Conservation (phyloP, 805 yeast genomes). For the Nakazawaea sp. region DNA sequence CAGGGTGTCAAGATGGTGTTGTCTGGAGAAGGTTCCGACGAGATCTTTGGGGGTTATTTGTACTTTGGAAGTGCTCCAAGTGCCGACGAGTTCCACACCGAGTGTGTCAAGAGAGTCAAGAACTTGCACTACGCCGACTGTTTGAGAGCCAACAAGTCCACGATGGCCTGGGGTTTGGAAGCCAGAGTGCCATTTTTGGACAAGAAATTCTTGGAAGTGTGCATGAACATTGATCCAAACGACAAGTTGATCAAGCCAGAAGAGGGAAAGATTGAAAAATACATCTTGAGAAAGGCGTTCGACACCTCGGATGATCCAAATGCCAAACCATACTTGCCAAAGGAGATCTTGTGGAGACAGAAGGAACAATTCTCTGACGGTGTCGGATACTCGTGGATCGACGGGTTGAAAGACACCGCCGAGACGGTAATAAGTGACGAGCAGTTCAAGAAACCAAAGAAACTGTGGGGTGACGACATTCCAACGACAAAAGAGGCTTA, state of each 20-base stretch:
- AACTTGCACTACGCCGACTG: constrained; percentile 97
- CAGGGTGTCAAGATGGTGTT: constrained; percentile 99
- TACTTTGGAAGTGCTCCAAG: constrained; percentile 97
- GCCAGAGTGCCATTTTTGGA: constrained; percentile 99
- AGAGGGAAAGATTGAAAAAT: constrained; percentile 86
- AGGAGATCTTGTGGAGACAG: constrained; percentile 98
- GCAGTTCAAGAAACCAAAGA: constrained; percentile 82
- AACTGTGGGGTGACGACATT: constrained; percentile 92
- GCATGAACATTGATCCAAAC: constrained; percentile 91
- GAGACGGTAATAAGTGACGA: constrained; percentile 83
- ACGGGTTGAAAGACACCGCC: constrained; percentile 93
- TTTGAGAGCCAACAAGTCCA: constrained; percentile 97
- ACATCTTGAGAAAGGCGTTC: constrained; percentile 94
- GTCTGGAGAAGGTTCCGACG: constrained; percentile 99
- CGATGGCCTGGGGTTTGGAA: constrained; percentile 99
- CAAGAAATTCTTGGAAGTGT: constrained; percentile 80
- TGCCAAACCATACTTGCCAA: constrained; percentile 83
- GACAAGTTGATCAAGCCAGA: constrained; percentile 76
- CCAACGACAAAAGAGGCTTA: constrained; percentile 99
- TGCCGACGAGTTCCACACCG: constrained; percentile 88
- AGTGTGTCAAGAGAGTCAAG: constrained; percentile 93
- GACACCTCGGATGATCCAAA: constrained; percentile 82
- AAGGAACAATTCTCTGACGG: constrained; percentile 99
- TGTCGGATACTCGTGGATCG: constrained; percentile 99
- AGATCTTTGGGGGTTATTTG: constrained; percentile 96